A percentile compares a stretch with the other conserved stretches of the same genome.
phyloP scores from a whole-genome alignment of 441 rosid genomes.

The Pelargonium fulgidum region DNA sequence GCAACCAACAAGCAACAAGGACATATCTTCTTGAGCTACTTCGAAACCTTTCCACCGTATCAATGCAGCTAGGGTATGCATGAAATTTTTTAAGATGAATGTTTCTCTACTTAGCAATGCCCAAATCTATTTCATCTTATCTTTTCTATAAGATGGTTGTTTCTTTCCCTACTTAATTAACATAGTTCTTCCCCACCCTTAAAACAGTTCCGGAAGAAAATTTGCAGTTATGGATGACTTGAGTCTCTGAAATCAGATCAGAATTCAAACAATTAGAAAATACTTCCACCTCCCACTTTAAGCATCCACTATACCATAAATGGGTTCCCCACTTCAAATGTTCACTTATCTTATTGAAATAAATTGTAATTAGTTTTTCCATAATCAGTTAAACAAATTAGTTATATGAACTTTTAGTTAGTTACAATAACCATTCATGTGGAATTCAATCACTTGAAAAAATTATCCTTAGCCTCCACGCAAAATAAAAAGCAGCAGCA shows the following conservation, averaged over 20 bases:
- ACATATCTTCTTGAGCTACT: background rate
- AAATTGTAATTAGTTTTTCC: too few relatives aligned
- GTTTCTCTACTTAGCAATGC: too few relatives aligned
- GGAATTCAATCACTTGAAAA: too few relatives aligned
- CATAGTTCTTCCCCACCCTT: background rate
- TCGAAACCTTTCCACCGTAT: background rate
- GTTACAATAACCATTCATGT: too few relatives aligned
- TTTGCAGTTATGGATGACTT: background rate
- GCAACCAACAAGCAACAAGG: background rate
- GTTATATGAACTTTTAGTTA: background rate
- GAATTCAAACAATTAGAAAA: conserved; percentile 5
- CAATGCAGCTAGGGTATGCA: background rate
- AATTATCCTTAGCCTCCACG: too few relatives aligned
- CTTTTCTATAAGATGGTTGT: background rate
- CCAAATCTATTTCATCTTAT: background rate
- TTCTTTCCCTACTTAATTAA: background rate
- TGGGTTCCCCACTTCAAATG: background rate
- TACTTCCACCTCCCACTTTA: conserved; percentile 3
- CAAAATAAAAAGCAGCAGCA: too few relatives aligned
- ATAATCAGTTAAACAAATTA: background rate
- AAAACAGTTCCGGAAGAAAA: background rate
- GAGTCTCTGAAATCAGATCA: background rate
- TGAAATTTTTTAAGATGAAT: too few relatives aligned
- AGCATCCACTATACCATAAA: background rate
- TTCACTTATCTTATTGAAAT: too few relatives aligned